These are phyloP conservation scores for Arachnopeziza araneosa DNA, from an alignment of 2,329 filamentous ascomycete species.

Conservation along the genomic window DNA sequence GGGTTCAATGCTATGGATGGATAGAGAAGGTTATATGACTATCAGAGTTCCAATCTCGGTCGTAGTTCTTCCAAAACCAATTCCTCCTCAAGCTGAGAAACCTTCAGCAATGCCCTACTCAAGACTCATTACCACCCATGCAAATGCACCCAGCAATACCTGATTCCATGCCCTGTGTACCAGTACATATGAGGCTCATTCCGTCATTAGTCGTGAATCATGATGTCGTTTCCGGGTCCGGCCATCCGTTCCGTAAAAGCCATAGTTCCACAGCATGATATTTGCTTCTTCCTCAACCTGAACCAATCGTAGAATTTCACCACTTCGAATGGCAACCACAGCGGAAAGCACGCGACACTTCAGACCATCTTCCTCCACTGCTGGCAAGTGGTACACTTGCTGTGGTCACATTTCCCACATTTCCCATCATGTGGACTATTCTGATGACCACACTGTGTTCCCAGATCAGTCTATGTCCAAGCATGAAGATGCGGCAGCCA, in stretches of 20 bases:
- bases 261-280: neutral
- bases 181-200: neutral
- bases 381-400: slow-evolving; percentile 8
- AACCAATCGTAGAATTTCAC: neutral
- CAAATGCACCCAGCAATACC: too few relatives aligned
- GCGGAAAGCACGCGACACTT: neutral
- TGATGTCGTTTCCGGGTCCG: neutral
- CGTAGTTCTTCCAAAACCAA: too few relatives aligned
- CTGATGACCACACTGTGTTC: slow-evolving; percentile 9
- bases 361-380: slow-evolving; percentile 13
- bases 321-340: neutral
- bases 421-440: slow-evolving; percentile 1
- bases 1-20: too few relatives aligned
- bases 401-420: slow-evolving; percentile 10
- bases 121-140: too few relatives aligned
- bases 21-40: too few relatives aligned
- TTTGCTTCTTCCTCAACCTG: neutral
- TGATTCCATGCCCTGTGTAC: too few relatives aligned
- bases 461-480: neutral
- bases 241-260: neutral
- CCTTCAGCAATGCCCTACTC: too few relatives aligned
- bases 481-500: neutral
- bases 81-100: too few relatives aligned
- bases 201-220: neutral
- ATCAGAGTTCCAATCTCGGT: too few relatives aligned